Percentiles rank a stretch among this genome's conserved stretches.
These are phyloP conservation scores for Pilaira anomala DNA, from an alignment of 192 early-diverging fungal genomes.

Conservation along the genomic window DNA sequence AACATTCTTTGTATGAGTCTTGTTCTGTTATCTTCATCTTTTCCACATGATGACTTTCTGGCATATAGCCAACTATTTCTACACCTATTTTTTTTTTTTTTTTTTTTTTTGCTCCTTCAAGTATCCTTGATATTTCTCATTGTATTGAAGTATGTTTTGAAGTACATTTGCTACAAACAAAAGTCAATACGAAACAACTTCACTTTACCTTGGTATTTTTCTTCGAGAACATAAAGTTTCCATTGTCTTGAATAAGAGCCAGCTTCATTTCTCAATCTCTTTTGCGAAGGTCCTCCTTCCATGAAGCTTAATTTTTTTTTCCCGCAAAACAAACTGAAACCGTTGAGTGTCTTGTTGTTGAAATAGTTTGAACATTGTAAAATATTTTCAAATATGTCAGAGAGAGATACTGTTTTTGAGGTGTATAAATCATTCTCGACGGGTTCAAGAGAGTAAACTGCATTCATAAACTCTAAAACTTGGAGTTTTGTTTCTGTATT, in stretches of 20 bases:
- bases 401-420: not conserved
- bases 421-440: not conserved
- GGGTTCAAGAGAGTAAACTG: not conserved
- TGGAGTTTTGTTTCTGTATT: not conserved
- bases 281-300: not conserved
- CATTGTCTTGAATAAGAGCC: not conserved
- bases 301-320: not conserved
- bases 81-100: not conserved
- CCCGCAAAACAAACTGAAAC: not conserved
- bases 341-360: not conserved
- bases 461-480: not conserved
- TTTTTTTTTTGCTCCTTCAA: not conserved
- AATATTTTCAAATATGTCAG: not conserved
- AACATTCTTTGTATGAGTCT: not conserved
- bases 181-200: not conserved
- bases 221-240: conserved; percentile 1
- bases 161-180: not conserved
- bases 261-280: not conserved
- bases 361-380: conserved; percentile 3
- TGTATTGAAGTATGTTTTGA: not conserved
- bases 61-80: not conserved
- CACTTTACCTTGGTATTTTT: not conserved
- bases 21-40: not conserved
- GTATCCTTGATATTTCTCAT: not conserved
- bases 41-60: not conserved